Evolutionary conservation across 2,329 filamentous ascomycete species (phyloP), one percentile per base, ranked within the genome.

Genomic region (Trichoderma aggressivum): DNA sequence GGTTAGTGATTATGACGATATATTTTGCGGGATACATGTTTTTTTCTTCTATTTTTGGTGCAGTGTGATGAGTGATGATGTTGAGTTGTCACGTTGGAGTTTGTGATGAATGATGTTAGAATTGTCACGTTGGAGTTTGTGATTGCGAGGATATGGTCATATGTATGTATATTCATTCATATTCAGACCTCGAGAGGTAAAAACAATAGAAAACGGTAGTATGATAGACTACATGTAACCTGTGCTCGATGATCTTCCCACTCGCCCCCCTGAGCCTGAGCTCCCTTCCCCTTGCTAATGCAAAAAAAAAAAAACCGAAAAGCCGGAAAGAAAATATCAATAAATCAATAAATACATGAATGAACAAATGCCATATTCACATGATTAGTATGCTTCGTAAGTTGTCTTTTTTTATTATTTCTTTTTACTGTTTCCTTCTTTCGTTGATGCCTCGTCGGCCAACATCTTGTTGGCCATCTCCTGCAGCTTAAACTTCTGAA

Each of bases 401-500:
- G 11, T 14, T 61, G 58, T 30, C 34, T 18, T 28, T 24, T 36
- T 26, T 32, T 43, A 18, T 34, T 32, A 21, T 16, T 30, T 24
- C 5, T 36, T 28, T 36, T 11, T 66, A 4, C 18, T 6, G 3
- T 21, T 56, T 66, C 18, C n/a, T 39, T 58, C 21, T 2, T 30
- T 30, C 26, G 7, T n/a, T 72, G 47, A 70, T 24, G 24, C 18
- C 50, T 53, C 62, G n/a, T 56, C 30, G 21, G 71, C 68, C 3
- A 84, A 63, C 8, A 82, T 63, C 73, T 81, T 79, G 75, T 78
- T 80, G 1, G 85, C 94, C 77, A 86, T 83, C 18, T 94, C 91
- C 77, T 89, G 88, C 76, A 98, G 80, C 83, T 91, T 95, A 79
- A 92, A 98, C 83, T 98, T 98, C 83, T 97, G 94, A 70, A 98